Evolutionary conservation across 2,329 filamentous ascomycete genomes (phyloP), one percentile per base, ranked within the genome.

Genomic region (Dactylellina drechsleri): DNA sequence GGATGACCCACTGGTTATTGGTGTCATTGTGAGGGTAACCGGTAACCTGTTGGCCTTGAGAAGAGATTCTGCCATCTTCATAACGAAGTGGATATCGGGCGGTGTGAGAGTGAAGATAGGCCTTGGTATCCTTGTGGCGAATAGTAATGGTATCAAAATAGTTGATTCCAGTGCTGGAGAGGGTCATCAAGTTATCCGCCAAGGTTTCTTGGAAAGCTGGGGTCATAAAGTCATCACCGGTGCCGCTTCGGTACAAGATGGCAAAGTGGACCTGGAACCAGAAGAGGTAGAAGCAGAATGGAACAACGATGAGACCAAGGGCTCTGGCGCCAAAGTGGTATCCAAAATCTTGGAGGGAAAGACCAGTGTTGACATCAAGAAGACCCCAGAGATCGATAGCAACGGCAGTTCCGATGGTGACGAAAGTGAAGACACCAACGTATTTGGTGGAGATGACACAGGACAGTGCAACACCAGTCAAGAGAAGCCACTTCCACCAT

Each of bases 201-300:
- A 99, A 85, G 1, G 95, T 98, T 84, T 97, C 93, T 84, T 99
- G 95, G 85, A 99, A 99, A 80, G 95, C 92, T 0, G 95, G 95
- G 2, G 91, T 93, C 95, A 99, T 99, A 84, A 99, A 99, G 80
- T 98, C 94, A 81, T 99, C 95, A 64, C 95, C 95, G 52, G 95
- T 94, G 41, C 95, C 95, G 61, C 95, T 98, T 74, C 90, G 87
- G 78, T 85, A 90, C 77, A 99, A 86, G 79, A 99, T 92, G 52
- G 92, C 87, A 82, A 99, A 99, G 84, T 99, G 95, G 31, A 99
- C 93, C 86, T 99, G 95, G 89, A 99, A 99, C 95, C 95, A 99
- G 86, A 99, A 98, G 54, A 99, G 88, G 83, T 99, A 99, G 83
- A 99, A 96, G 80, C 98, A 86, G 86, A 99, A 97, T 13, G 95